phyloP scores from a whole-genome alignment of 768 basidiomycete genomes.

The Phlebiopsis gigantea region DNA sequence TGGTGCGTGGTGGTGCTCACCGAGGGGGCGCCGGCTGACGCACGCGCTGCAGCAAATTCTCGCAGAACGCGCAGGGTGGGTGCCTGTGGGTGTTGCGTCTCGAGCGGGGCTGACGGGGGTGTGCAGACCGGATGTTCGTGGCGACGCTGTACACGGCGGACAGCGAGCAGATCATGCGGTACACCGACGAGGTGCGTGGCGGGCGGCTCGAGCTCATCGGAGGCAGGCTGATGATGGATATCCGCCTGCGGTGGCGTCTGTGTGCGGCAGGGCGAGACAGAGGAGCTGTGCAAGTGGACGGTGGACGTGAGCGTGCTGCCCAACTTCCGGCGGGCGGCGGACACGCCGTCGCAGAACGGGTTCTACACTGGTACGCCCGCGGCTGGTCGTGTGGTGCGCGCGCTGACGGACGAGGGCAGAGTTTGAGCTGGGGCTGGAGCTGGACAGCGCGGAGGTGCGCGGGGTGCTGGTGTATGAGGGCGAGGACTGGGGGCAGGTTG shows the following conservation, averaged over 20 bases:
- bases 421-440: constrained; percentile 78
- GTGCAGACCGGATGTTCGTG: constrained; percentile 67
- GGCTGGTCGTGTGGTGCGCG: neutral
- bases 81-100: neutral
- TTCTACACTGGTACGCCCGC: constrained; percentile 71
- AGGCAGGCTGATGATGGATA: constrained; percentile 3
- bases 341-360: constrained; percentile 47
- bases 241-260: neutral
- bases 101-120: neutral
- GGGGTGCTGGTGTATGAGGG: constrained; percentile 71
- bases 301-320: constrained; percentile 77
- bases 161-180: constrained; percentile 69
- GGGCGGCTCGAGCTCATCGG: constrained; percentile 19
- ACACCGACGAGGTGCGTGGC: constrained; percentile 64
- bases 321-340: constrained; percentile 69
- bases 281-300: constrained; percentile 81
- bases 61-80: constrained; percentile 48
- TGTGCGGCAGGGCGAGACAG: constrained; percentile 50
- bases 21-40: constrained; percentile 3
- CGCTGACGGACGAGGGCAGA: constrained; percentile 34
- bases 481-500: constrained; percentile 77
- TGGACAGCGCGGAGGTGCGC: constrained; percentile 84
- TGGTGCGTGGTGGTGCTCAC: constrained; percentile 46
- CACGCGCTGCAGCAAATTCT: constrained; percentile 50
- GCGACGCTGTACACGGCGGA: constrained; percentile 81